Percentiles rank a stretch among this genome's conserved stretches.
These are phyloP conservation scores for Gonapodya prolifera DNA, from an alignment of 192 early-diverging fungal species.

Conservation along the genomic window DNA sequence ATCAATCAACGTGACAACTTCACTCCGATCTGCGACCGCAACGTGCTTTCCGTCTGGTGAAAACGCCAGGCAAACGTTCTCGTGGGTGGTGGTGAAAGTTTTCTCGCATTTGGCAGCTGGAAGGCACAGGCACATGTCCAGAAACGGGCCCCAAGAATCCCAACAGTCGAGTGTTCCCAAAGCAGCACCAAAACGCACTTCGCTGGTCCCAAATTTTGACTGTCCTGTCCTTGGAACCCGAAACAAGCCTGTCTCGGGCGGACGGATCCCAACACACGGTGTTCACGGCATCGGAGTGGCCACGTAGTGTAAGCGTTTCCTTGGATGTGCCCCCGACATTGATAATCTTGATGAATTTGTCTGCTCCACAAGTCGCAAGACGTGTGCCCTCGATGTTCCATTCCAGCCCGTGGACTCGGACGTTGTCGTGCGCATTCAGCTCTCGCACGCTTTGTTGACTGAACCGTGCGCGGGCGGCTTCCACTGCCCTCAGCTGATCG, in stretches of 20 bases:
- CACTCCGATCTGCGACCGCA: not conserved
- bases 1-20: not conserved
- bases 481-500: not conserved
- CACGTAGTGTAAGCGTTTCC: not conserved
- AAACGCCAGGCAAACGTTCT: not conserved
- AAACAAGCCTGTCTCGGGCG: not conserved
- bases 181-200: not conserved
- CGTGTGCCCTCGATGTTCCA: not conserved
- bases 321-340: not conserved
- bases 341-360: not conserved
- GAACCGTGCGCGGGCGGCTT: not conserved
- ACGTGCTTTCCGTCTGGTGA: not conserved
- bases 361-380: not conserved
- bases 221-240: not conserved
- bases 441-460: not conserved
- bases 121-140: not conserved
- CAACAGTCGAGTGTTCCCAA: not conserved
- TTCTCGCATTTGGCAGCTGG: not conserved
- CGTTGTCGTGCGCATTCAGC: not conserved
- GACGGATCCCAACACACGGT: not conserved
- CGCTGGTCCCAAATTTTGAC: conserved; percentile 3
- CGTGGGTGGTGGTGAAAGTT: not conserved
- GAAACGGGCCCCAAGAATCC: not conserved
- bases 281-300: not conserved
- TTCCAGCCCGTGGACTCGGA: not conserved